These are phyloP conservation scores for Euphrasia confusa DNA, from an alignment of 257 asterid species.

Conservation along the genomic window DNA sequence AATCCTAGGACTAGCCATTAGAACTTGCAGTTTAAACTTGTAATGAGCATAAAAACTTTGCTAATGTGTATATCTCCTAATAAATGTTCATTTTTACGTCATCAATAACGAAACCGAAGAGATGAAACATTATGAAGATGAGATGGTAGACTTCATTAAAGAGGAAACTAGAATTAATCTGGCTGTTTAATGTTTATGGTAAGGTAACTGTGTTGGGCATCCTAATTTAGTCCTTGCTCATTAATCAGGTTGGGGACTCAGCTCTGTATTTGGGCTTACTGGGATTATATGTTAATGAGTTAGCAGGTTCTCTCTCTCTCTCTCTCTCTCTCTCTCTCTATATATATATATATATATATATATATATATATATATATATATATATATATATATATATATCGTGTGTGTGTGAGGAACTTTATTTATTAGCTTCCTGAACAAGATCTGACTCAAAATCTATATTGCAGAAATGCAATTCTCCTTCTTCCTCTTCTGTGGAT, in stretches of 20 bases:
- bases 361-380: too few species aligned
- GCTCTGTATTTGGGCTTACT: slow-evolving; percentile 86
- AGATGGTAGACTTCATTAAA: slow-evolving; percentile 8
- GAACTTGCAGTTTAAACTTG: too few species aligned
- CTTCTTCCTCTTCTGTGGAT: slow-evolving; percentile 89
- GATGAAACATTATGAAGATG: slow-evolving; percentile 5
- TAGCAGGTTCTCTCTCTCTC: slow-evolving; percentile 51
- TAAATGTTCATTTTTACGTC: neutral
- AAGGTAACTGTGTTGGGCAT: slow-evolving; percentile 15
- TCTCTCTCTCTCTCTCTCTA: too few species aligned
- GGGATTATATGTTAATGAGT: slow-evolving; percentile 74
- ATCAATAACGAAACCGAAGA: neutral
- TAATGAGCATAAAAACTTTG: too few species aligned
- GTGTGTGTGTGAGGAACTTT: neutral
- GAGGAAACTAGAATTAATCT: slow-evolving; percentile 14
- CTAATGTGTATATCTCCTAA: too few species aligned
- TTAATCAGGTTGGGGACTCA: slow-evolving; percentile 84
- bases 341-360: too few species aligned
- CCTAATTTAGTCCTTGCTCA: slow-evolving; percentile 19
- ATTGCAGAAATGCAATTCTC: slow-evolving; percentile 82
- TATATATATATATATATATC: too few species aligned
- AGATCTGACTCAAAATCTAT: slow-evolving; percentile 25
- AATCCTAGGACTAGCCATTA: too few species aligned
- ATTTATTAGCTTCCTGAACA: slow-evolving; percentile 17
- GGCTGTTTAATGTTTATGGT: slow-evolving; percentile 1